Base-by-base conservation (phyloP, 352 stramenopile genomes). In the Pythium brachiatum region DNA sequence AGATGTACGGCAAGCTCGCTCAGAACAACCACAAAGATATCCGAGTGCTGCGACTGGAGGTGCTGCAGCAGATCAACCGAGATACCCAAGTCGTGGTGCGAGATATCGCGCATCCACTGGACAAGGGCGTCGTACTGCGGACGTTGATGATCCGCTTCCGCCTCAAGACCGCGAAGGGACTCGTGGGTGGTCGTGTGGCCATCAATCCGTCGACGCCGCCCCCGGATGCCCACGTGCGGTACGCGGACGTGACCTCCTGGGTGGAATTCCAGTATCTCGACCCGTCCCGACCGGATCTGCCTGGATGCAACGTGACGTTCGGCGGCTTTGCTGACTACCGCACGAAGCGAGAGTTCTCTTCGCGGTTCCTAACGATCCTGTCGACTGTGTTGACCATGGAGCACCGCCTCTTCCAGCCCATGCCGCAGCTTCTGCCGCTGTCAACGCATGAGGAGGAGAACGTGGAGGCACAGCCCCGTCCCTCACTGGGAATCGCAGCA, bases 111-210 rank as follows among this genome's bases (percentile, higher is more conserved):
- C 72, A 79, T 16, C 75, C 75, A 13, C 39, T 77, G 18, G 62
- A 78, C 60, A 66, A 70, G 21, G 64, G 70, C 31, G 62, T 74
- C 31, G 52, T 78, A n/a, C 48, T 79, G 53, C 72, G 74, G n/a
- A 74, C 67, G 18, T 53, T 78, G 18, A 70, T 78, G 29, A 41
- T 78, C 46, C 75, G 72, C 13, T 83, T 83, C 60, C 67, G 75
- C 7, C 61, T 83, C 34, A 51, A 74, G 43, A 77, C 66, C 2
- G 59, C 70, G 8, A 60, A 31, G 13, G 69, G 75, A 12, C 78
- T 78, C 36, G 68, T 75, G 23, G 55, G 74, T 12, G 72, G 72
- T 2, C 69, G 70, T 0, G 62, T 73, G 26, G 74, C 70, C 26
- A 80, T 80, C 60, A 75, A 78, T 47, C 74, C 75, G 3, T 23